Evolutionary conservation across 257 asterid genomes (phyloP).

Genomic region (Solanum corneliomulleri): DNA sequence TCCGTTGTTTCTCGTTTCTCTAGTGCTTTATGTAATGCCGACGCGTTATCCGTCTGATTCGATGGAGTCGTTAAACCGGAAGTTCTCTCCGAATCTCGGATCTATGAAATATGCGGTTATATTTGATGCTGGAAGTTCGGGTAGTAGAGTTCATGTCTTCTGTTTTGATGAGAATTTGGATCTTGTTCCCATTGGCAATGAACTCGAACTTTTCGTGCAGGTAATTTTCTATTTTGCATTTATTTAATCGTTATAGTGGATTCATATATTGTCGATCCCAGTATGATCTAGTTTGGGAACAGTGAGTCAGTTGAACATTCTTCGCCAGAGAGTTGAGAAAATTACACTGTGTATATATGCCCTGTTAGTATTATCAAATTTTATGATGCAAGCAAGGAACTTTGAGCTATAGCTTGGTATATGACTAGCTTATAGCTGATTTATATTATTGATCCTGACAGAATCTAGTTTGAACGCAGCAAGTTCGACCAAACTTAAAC

Average conservation of each 20-base stretch:
- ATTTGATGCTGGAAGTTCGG: slow-evolving; percentile 33
- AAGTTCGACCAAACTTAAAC: not conserved
- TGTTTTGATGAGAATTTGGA: slow-evolving; percentile 9
- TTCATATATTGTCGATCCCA: not conserved
- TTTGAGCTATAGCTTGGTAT: not conserved
- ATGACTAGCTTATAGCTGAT: not conserved
- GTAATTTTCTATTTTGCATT: not conserved
- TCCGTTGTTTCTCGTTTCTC: slow-evolving; percentile 29
- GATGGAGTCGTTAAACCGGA: slow-evolving; percentile 11
- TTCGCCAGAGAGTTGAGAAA: not conserved
- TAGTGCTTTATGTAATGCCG: slow-evolving; percentile 22
- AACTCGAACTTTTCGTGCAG: slow-evolving; percentile 11
- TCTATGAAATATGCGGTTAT: slow-evolving; percentile 17
- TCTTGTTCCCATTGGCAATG: slow-evolving; percentile 19
- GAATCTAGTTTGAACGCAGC: not conserved
- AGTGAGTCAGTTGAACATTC: not conserved
- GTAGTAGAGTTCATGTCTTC: slow-evolving; percentile 29
- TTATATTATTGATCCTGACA: not conserved
- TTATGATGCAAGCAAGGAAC: not conserved
- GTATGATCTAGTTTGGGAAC: not conserved
- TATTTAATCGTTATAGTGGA: not conserved
- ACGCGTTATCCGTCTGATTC: slow-evolving; percentile 12
- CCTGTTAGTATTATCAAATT: not conserved
- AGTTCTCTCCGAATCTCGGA: slow-evolving; percentile 13
- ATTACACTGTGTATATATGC: not conserved